Conservation (phyloP, 305 asterid genomes). For the Rubia occidens region DNA sequence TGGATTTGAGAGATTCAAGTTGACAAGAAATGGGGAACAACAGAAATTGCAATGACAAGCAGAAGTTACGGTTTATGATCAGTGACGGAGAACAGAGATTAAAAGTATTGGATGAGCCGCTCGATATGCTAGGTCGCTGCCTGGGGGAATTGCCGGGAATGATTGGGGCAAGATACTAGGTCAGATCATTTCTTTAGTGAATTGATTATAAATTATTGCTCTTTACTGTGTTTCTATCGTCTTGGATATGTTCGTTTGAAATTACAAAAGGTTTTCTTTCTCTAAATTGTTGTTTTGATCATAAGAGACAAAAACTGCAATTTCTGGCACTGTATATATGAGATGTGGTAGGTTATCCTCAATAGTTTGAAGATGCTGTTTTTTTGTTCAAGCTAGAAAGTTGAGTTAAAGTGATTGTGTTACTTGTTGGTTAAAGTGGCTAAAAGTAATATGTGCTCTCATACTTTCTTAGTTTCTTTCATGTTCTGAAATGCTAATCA, state of each 20-base stretch:
- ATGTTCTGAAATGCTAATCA: neutral
- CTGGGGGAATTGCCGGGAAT: neutral
- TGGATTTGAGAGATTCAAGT: slow-evolving; percentile 47
- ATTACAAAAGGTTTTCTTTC: neutral
- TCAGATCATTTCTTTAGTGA: neutral
- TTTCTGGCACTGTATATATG: neutral
- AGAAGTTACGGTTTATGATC: slow-evolving; percentile 59
- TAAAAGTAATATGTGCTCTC: neutral
- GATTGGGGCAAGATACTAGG: neutral
- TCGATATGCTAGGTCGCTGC: slow-evolving; percentile 74
- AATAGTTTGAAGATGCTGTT: neutral
- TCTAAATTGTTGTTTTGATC: neutral
- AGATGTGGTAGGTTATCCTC: neutral
- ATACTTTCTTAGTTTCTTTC: neutral
- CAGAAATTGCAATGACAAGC: slow-evolving; percentile 57
- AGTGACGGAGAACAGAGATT: slow-evolving; percentile 65
- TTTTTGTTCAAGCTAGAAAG: neutral
- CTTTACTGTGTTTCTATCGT: neutral
- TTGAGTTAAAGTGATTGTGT: too few relatives aligned
- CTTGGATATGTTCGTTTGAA: neutral
- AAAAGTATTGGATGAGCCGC: slow-evolving; percentile 63
- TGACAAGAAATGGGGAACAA: slow-evolving; percentile 72
- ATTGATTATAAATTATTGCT: neutral
- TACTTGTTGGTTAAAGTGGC: neutral
- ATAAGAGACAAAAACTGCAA: neutral